Base-by-base conservation (phyloP, 1,139 yeast species). In the Nakaseomyces sp. region DNA sequence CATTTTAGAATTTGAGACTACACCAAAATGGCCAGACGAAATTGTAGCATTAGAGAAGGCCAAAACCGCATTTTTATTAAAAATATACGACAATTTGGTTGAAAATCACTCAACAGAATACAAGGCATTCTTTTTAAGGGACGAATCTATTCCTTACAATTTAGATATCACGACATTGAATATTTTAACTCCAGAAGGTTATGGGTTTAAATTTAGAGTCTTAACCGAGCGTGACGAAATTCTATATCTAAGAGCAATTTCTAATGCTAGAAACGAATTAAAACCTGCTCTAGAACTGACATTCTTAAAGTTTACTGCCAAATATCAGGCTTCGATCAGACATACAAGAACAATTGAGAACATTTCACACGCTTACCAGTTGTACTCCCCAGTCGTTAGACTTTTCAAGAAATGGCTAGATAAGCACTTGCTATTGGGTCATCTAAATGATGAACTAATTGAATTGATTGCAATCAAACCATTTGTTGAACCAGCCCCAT, bases 21-120 rank as follows among this genome's bases (percentile, higher is more conserved):
- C 96, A 1, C 73, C 79, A n/a, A 79, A 80, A 62, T 93, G 98
- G 99, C 98, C 99, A 1, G 95, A 86, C 64, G 96, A 91, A 61
- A 62, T 87, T 4, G 68, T 72, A 30, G 89, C 96, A 0, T 68
- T 88, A 46, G 98, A 91, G 60, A 81, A 82, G 56, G 84, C 95
- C 15, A 93, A 93, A 60, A 75, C 91, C 31, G 98, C 97, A 5
- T 86, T 93, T 54, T 67, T 91, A 53, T 63, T 93, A 42, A 83
- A 84, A 54, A 75, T 89, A 15, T 73, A 77, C 49, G 87, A 85
- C 46, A 63, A 69, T 20, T 53, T 88, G 45, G 55, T 53, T 8
- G 52, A 53, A n/a, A 63, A 68, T 26, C 66, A 71, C 44, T 75
- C 76, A 43, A 71, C 77, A 2, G 66, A 70, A 7, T 83, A 82